Percentiles rank a stretch among this genome's conserved stretches.
phyloP scores from a whole-genome alignment of 2,329 filamentous ascomycete genomes.

The Emydomyces testavorans region DNA sequence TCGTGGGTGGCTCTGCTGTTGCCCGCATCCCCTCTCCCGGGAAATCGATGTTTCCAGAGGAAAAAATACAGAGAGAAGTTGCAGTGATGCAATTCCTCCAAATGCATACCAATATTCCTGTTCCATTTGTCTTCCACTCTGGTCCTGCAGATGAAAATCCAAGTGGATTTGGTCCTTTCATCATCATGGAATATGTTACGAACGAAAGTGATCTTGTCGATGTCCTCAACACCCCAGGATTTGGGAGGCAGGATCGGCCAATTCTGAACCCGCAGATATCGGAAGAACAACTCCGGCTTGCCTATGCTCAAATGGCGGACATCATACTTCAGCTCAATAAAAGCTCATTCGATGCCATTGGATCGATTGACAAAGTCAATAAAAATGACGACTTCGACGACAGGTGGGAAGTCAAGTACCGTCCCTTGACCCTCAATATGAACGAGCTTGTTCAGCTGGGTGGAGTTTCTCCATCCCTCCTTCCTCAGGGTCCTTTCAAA shows the following conservation, averaged over 20 bases:
- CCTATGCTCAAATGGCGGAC: slow-evolving; percentile 34
- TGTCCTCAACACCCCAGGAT: slow-evolving; percentile 21
- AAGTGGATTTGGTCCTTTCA: slow-evolving; percentile 24
- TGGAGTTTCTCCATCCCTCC: not conserved
- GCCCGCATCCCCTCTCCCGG: slow-evolving; percentile 19
- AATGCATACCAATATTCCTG: slow-evolving; percentile 14
- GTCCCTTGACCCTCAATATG: slow-evolving; percentile 37
- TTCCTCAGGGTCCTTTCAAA: not conserved
- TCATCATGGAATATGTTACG: slow-evolving; percentile 26
- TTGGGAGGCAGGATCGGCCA: slow-evolving; percentile 18
- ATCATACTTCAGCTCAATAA: slow-evolving; percentile 33
- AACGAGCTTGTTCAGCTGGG: slow-evolving; percentile 29
- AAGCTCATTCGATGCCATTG: slow-evolving; percentile 32
- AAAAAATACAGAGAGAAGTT: slow-evolving; percentile 19
- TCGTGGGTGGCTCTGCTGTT: slow-evolving; percentile 12
- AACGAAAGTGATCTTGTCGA: slow-evolving; percentile 18
- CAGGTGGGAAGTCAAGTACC: slow-evolving; percentile 22
- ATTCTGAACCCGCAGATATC: slow-evolving; percentile 8
- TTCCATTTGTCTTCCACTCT: slow-evolving; percentile 16
- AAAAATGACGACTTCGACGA: slow-evolving; percentile 14
- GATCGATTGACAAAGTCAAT: slow-evolving; percentile 14
- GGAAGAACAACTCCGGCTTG: slow-evolving; percentile 14
- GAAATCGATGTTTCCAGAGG: slow-evolving; percentile 18
- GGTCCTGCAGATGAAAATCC: slow-evolving; percentile 18
- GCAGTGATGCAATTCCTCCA: slow-evolving; percentile 16